Percentiles rank a stretch among this genome's conserved stretches.
These are phyloP conservation scores for Pythium periplocum DNA, from an alignment of 352 stramenopile species.

Conservation along the genomic window DNA sequence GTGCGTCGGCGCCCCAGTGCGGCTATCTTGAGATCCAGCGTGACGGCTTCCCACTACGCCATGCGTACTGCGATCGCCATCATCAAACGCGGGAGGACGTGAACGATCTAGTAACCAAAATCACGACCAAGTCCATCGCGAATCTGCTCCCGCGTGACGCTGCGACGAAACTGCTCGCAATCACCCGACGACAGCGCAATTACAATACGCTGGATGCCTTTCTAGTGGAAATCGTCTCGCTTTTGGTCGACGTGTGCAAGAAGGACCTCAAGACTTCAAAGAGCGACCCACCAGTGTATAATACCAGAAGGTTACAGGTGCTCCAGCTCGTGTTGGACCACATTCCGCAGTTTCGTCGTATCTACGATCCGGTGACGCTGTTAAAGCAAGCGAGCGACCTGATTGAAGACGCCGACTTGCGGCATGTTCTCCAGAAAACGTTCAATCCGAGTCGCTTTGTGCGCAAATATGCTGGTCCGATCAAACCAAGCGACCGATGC, in stretches of 20 bases:
- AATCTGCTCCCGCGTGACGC: constrained; percentile 34
- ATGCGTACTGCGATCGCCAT: constrained; percentile 74
- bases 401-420: constrained; percentile 43
- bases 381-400: constrained; percentile 19
- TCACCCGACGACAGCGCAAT: constrained; percentile 36
- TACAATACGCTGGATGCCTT: constrained; percentile 35
- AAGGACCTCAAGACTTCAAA: constrained; percentile 45
- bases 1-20: constrained; percentile 14
- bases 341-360: constrained; percentile 52
- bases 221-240: constrained; percentile 29
- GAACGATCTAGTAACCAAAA: constrained; percentile 35
- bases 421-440: constrained; percentile 38
- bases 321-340: constrained; percentile 66
- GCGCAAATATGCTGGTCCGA: constrained; percentile 46
- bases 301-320: constrained; percentile 55
- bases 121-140: constrained; percentile 50
- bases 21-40: constrained; percentile 6
- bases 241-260: constrained; percentile 49
- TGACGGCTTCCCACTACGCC: constrained; percentile 29
- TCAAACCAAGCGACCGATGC: constrained; percentile 54
- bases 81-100: constrained; percentile 29
- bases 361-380: constrained; percentile 32
- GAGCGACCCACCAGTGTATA: constrained; percentile 43
- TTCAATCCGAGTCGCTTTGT: constrained; percentile 54
- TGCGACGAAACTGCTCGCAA: constrained; percentile 30